Evolutionary conservation across 305 asterid genomes (phyloP).

Genomic region (Monarda citriodora): DNA sequence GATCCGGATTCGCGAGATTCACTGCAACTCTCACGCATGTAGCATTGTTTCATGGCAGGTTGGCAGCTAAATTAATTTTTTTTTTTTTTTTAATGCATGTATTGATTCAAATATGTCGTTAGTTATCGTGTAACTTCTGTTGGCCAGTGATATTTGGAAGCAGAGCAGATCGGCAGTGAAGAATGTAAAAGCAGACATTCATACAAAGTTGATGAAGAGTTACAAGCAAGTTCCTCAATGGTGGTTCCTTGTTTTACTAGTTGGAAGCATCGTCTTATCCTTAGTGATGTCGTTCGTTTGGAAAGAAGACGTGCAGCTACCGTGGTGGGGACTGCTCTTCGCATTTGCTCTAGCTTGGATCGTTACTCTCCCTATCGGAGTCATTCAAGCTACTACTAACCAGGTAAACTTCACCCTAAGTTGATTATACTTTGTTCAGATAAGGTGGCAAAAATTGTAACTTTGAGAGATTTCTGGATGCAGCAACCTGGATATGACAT

Average conservation of each 20-base stretch:
- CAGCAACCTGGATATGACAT: conserved; percentile 99
- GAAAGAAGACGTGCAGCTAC: conserved; percentile 87
- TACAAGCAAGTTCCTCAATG: conserved; percentile 94
- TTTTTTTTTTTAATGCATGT: neutral
- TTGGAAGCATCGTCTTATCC: conserved; percentile 69
- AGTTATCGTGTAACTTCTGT: neutral
- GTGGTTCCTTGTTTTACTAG: conserved; percentile 75
- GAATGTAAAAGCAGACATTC: conserved; percentile 69
- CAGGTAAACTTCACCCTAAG: conserved; percentile 45
- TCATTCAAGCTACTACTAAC: conserved; percentile 96
- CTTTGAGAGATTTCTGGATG: conserved; percentile 6
- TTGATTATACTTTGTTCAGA: neutral
- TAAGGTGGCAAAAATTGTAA: neutral
- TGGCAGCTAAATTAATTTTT: conserved; percentile 19
- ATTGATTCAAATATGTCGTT: neutral
- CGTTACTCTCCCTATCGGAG: conserved; percentile 94
- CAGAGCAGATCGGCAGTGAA: conserved; percentile 81
- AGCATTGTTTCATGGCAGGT: conserved; percentile 95
- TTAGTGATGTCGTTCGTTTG: conserved; percentile 69
- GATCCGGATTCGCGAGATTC: conserved; percentile 97
- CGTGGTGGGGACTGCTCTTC: conserved; percentile 96
- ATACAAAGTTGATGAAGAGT: conserved; percentile 76
- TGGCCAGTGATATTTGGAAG: conserved; percentile 84
- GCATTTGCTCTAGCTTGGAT: conserved; percentile 89
- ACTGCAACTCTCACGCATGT: conserved; percentile 97